Evolutionary conservation across 345 rosid genomes (phyloP).

Genomic region (Salix suchowensis): DNA sequence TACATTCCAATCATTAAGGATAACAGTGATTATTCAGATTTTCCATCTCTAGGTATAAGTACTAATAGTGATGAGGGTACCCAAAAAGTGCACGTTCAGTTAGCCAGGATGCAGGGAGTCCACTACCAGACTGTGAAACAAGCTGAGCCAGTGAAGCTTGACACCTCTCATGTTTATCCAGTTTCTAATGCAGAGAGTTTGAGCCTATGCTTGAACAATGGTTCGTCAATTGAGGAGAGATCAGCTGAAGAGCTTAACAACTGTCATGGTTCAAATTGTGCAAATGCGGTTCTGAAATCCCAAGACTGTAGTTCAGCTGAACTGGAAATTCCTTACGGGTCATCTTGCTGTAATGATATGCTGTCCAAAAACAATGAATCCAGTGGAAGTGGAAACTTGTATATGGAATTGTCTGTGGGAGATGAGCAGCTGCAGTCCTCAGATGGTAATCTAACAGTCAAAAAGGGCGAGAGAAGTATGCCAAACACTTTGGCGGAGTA

Average conservation of each 20-base stretch:
- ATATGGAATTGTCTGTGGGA: constrained; percentile 10
- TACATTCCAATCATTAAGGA: constrained; percentile 1
- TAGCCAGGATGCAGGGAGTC: constrained; percentile 9
- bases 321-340: constrained; percentile 17
- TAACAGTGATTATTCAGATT: constrained; percentile 12
- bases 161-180: constrained; percentile 7
- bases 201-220: constrained; percentile 7
- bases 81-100: constrained; percentile 10
- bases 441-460: constrained; percentile 20
- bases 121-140: constrained; percentile 13
- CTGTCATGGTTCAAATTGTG: background rate
- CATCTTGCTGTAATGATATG: constrained; percentile 11
- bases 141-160: constrained; percentile 21
- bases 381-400: constrained; percentile 16
- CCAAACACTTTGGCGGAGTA: constrained; percentile 14
- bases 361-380: constrained; percentile 20
- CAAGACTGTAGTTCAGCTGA: constrained; percentile 21
- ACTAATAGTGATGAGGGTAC: background rate
- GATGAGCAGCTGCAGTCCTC: constrained; percentile 22
- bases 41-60: constrained; percentile 12
- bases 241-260: constrained; percentile 20
- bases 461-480: constrained; percentile 5
- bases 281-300: constrained; percentile 16
- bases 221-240: constrained; percentile 8
- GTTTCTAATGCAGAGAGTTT: constrained; percentile 9